Percentiles rank a stretch among this genome's conserved stretches.
Conservation (phyloP, 2,329 filamentous ascomycete genomes). For the Tolypocladium tropicale region DNA sequence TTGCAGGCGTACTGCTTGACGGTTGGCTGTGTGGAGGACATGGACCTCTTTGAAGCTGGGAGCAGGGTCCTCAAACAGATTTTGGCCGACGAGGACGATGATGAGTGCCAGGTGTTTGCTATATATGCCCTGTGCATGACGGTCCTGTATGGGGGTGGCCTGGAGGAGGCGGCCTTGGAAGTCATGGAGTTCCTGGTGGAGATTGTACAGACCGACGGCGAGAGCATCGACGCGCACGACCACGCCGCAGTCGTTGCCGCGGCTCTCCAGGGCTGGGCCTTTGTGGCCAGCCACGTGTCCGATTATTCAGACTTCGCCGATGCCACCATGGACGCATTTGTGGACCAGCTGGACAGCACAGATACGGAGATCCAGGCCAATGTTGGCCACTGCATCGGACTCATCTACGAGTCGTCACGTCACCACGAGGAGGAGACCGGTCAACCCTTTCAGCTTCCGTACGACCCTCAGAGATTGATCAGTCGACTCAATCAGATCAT, state of each 20-base stretch:
- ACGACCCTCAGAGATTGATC: conserved; percentile 38
- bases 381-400: conserved; percentile 69
- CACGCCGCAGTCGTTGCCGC: conserved; percentile 61
- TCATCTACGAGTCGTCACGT: conserved; percentile 65
- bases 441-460: conserved; percentile 37
- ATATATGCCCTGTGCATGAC: conserved; percentile 66
- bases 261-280: conserved; percentile 69
- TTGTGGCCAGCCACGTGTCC: conserved; percentile 67
- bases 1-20: conserved; percentile 64
- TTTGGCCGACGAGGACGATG: conserved; percentile 46
- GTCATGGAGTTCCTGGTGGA: conserved; percentile 67
- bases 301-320: conserved; percentile 64
- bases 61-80: conserved; percentile 22
- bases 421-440: conserved; percentile 38
- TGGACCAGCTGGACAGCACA: conserved; percentile 72
- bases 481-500: conserved; percentile 37
- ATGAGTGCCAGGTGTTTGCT: conserved; percentile 54
- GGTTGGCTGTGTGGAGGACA: conserved; percentile 55
- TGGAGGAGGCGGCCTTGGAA: conserved; percentile 56
- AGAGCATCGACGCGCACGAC: conserved; percentile 60
- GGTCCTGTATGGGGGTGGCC: conserved; percentile 66
- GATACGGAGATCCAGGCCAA: conserved; percentile 65
- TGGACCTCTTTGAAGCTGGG: conserved; percentile 20
- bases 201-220: conserved; percentile 70
- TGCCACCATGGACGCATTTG: conserved; percentile 66